Evolutionary conservation across 2,329 filamentous ascomycete genomes (phyloP), one percentile per base, ranked within the genome.

Genomic region (Cladophialophora chaetospira): DNA sequence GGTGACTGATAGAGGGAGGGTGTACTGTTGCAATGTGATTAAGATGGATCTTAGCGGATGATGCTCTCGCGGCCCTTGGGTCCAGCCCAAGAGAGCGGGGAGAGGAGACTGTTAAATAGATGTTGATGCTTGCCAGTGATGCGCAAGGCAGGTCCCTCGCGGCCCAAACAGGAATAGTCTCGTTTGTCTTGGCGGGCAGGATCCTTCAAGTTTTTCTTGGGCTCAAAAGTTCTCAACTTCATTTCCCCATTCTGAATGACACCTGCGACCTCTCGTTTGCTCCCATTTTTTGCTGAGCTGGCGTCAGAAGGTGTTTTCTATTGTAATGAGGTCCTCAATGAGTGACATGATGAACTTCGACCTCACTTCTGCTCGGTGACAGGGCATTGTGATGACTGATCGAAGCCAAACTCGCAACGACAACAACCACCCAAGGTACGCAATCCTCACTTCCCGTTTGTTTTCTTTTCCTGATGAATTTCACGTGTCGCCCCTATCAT

Each of bases 401-500:
- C n/a, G n/a, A n/a, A n/a, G n/a, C n/a, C n/a, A n/a, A n/a, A n/a
- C n/a, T 11, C 36, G 36, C 8, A 1, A 8, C 5, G 5, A 11
- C 23, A 19, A 21, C 36, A 11, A 3, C 36, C 6, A 40, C 17
- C 9, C 36, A 40, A 19, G 36, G 36, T 40, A 40, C 15, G 36
- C 53, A 36, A 60, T 40, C 45, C 21, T 21, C 11, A 13, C 33
- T 40, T 55, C 13, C 28, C 36, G 36, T 10, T 5, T 31, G 64
- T 62, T 44, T 52, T 44, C 43, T 29, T 61, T 68, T 63, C 64
- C 77, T 81, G 81, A 84, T 83, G 81, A 83, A 78, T 75, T 65
- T 74, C 72, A 40, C 73, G 78, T 83, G 81, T 84, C 81, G 81
- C 81, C 81, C 81, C 81, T 83, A 83, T 83, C 81, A 76, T 75